A percentile compares a stretch with the other conserved stretches of the same genome.
Evolutionary conservation across 2,329 filamentous ascomycete species (phyloP).

Genomic region (Elsinoe australis): DNA sequence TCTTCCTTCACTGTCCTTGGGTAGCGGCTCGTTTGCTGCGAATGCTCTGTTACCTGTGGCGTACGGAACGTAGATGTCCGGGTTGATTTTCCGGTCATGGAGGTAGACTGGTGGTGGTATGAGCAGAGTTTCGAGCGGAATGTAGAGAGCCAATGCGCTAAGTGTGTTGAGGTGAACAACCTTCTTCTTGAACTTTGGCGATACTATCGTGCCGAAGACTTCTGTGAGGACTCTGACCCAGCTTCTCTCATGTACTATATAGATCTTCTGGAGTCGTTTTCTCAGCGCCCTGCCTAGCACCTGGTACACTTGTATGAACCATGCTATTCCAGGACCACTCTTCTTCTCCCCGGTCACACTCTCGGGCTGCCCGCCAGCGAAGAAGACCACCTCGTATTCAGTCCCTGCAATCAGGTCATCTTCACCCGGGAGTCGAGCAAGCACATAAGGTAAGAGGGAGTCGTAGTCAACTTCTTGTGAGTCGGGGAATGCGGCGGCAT

Average conservation of each 20-base stretch:
- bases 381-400: slow-evolving; percentile 52
- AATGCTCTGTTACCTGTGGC: slow-evolving; percentile 42
- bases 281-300: slow-evolving; percentile 47
- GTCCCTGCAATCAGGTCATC: slow-evolving; percentile 47
- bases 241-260: slow-evolving; percentile 51
- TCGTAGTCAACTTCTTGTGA: slow-evolving; percentile 49
- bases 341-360: slow-evolving; percentile 40
- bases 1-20: slow-evolving; percentile 37
- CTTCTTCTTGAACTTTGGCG: slow-evolving; percentile 51
- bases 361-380: slow-evolving; percentile 46
- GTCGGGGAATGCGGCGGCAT: slow-evolving; percentile 50
- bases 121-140: slow-evolving; percentile 46
- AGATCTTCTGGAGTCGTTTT: slow-evolving; percentile 49
- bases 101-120: slow-evolving; percentile 49
- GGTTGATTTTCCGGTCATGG: slow-evolving; percentile 44
- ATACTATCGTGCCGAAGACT: slow-evolving; percentile 50
- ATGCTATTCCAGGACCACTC: slow-evolving; percentile 45
- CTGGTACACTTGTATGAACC: slow-evolving; percentile 52
- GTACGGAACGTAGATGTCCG: slow-evolving; percentile 42
- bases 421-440: slow-evolving; percentile 47
- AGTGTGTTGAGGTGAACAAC: slow-evolving; percentile 49
- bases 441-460: slow-evolving; percentile 47
- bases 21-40: slow-evolving; percentile 42
- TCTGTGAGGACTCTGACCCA: slow-evolving; percentile 51
- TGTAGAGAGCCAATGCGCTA: slow-evolving; percentile 42